phyloP scores from a whole-genome alignment of 75 land plant species.

The Pseudotsuga menziesii region DNA sequence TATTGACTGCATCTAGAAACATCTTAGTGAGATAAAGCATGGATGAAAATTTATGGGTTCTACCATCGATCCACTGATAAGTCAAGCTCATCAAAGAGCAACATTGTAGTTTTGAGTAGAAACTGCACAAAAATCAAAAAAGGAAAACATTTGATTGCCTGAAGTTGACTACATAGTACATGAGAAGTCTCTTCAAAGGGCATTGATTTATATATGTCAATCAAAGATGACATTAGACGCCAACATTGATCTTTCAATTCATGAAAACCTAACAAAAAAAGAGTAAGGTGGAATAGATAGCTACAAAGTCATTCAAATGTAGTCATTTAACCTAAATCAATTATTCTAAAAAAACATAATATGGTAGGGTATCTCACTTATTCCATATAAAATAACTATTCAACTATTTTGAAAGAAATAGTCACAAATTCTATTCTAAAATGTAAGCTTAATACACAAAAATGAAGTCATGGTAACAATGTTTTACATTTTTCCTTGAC shows the following conservation, averaged over 20 bases:
- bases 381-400: too few relatives aligned
- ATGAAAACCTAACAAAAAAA: conserved; percentile 45
- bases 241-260: conserved; percentile 77
- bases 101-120: background rate
- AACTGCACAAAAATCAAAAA: background rate
- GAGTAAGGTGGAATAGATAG: conserved; percentile 73
- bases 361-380: background rate
- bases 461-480: too few relatives aligned
- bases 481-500: too few relatives aligned
- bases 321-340: background rate
- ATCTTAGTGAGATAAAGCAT: background rate
- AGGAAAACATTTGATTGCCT: conserved; percentile 34
- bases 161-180: conserved; percentile 75
- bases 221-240: conserved; percentile 40
- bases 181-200: conserved; percentile 20
- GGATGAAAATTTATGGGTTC: background rate
- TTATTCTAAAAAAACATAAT: background rate
- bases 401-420: too few relatives aligned
- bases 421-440: too few relatives aligned
- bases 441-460: too few relatives aligned
- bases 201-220: conserved; percentile 34
- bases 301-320: conserved; percentile 33
- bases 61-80: background rate
- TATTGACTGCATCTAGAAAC: conserved; percentile 43
- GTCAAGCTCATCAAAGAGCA: background rate